Percentiles rank a stretch among this genome's conserved stretches.
Conservation (phyloP, 495 filamentous ascomycete genomes). For the Podospora didyma region DNA sequence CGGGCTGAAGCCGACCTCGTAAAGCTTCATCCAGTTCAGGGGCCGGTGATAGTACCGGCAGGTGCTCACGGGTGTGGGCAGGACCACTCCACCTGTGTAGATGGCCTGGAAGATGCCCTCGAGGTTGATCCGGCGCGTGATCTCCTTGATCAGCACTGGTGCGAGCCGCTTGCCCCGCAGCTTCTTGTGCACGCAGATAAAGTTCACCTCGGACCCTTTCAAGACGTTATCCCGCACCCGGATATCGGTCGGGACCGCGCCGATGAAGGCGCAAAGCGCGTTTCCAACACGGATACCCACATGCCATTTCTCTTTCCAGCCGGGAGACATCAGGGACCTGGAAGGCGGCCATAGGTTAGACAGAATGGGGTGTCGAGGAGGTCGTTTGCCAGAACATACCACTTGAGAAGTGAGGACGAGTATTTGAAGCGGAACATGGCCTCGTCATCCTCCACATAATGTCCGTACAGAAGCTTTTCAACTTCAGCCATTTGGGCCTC, state of each 20-base stretch:
- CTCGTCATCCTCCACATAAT: conserved; percentile 95
- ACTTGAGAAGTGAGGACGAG: conserved; percentile 80
- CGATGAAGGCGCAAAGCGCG: conserved; percentile 92
- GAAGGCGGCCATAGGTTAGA: conserved; percentile 17
- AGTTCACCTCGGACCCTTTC: conserved; percentile 89
- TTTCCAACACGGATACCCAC: conserved; percentile 79
- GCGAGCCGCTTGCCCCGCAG: conserved; percentile 86
- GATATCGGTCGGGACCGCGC: conserved; percentile 77
- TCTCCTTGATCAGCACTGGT: conserved; percentile 93
- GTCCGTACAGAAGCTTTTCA: conserved; percentile 80
- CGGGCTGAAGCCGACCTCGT: conserved; percentile 86
- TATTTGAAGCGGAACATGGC: conserved; percentile 98
- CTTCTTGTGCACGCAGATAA: conserved; percentile 97
- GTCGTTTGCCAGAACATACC: conserved; percentile 48
- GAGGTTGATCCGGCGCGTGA: conserved; percentile 84
- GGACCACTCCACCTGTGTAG: conserved; percentile 85
- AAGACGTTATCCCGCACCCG: conserved; percentile 73
- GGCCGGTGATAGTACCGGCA: conserved; percentile 93
- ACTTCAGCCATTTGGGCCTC: conserved; percentile 66
- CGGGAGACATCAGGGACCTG: conserved; percentile 89
- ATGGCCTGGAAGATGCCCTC: conserved; percentile 86
- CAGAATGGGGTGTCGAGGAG: background rate
- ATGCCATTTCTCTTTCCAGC: conserved; percentile 96
- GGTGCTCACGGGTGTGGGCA: conserved; percentile 86
- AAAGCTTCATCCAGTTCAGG: conserved; percentile 91